Percentiles rank a stretch among this genome's conserved stretches.
These are phyloP conservation scores for Torulaspora gathmanii DNA, from an alignment of 805 yeast species.

Conservation along the genomic window DNA sequence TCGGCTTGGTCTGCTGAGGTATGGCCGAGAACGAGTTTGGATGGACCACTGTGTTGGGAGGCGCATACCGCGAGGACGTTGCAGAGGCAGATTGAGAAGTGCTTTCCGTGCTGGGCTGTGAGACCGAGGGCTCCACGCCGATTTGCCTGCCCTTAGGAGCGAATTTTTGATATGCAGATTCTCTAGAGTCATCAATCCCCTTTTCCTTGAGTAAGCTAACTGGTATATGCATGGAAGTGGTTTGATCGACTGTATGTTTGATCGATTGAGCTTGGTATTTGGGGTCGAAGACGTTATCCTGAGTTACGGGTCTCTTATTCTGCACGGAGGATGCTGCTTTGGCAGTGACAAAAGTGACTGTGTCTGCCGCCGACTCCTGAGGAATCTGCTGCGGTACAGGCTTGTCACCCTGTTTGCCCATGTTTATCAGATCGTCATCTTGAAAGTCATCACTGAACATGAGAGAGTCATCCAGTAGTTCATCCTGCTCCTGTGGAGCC, in stretches of 20 bases:
- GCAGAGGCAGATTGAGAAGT: not conserved
- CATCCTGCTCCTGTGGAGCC: constrained; percentile 26
- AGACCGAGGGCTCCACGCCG: not conserved
- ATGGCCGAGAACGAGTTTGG: constrained; percentile 19
- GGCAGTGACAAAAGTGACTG: constrained; percentile 53
- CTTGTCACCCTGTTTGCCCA: constrained; percentile 28
- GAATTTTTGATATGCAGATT: constrained; percentile 26
- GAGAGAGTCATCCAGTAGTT: constrained; percentile 48
- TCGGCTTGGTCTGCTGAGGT: constrained; percentile 8
- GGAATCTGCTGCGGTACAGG: constrained; percentile 14
- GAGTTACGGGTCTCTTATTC: constrained; percentile 38
- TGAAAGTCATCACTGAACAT: constrained; percentile 47
- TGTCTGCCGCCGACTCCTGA: constrained; percentile 10
- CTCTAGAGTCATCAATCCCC: constrained; percentile 21
- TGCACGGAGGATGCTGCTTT: constrained; percentile 57
- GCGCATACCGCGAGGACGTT: constrained; percentile 24
- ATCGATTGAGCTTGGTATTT: constrained; percentile 53
- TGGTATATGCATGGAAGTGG: constrained; percentile 57
- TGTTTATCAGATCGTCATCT: constrained; percentile 38
- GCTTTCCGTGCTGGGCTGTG: constrained; percentile 1
- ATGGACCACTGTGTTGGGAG: constrained; percentile 26
- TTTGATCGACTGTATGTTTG: constrained; percentile 60
- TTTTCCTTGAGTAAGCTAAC: constrained; percentile 24
- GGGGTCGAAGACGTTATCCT: constrained; percentile 48
- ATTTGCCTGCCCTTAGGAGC: constrained; percentile 34